These are phyloP conservation scores for Medicago lupulina DNA, from an alignment of 306 rosid genomes.

Conservation along the genomic window DNA sequence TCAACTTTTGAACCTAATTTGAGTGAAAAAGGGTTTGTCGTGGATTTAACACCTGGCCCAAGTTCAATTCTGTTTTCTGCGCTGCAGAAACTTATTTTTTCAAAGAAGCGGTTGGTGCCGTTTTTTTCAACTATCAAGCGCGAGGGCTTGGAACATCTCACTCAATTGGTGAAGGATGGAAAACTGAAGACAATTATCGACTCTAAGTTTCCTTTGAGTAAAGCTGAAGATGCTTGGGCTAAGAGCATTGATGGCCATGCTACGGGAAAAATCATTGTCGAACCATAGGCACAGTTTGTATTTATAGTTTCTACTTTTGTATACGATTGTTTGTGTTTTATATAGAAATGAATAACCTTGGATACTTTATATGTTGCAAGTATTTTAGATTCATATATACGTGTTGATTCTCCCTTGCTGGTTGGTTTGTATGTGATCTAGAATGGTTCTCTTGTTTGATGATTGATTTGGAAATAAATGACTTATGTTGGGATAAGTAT, in stretches of 20 bases:
- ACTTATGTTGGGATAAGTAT: too few relatives aligned
- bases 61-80: constrained; percentile 40
- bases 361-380: constrained; percentile 5
- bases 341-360: constrained; percentile 19
- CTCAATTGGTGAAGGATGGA: constrained; percentile 63
- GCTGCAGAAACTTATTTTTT: constrained; percentile 57
- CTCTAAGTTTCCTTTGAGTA: constrained; percentile 61
- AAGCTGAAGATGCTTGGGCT: constrained; percentile 82
- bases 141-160: constrained; percentile 56
- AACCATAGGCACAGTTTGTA: constrained; percentile 47
- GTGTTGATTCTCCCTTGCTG: not conserved
- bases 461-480: too few relatives aligned
- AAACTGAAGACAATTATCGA: constrained; percentile 60
- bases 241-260: constrained; percentile 68
- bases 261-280: constrained; percentile 72
- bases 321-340: constrained; percentile 11
- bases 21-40: constrained; percentile 54
- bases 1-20: constrained; percentile 64
- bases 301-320: constrained; percentile 16
- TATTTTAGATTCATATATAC: constrained; percentile 3
- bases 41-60: constrained; percentile 57
- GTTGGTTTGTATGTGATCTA: constrained; percentile 33
- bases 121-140: constrained; percentile 35
- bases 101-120: constrained; percentile 64
- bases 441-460: not conserved